Evolutionary conservation across 495 filamentous ascomycete genomes (phyloP).

Genomic region (Xylaria intraflava): DNA sequence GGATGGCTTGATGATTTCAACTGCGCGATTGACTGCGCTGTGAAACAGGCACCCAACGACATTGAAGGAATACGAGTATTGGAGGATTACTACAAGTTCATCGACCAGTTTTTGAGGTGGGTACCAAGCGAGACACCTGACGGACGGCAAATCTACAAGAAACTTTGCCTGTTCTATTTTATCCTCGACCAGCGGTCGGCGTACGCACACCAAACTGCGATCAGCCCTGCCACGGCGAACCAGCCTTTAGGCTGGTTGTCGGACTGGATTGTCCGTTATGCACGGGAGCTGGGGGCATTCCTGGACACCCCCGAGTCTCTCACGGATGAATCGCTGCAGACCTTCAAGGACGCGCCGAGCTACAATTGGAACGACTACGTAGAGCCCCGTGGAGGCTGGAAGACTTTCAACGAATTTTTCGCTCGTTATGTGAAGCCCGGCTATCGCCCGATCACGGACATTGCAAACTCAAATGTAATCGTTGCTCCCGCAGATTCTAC

Average conservation of each 20-base stretch:
- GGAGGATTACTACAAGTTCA: background rate
- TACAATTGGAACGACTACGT: slow-evolving; percentile 20
- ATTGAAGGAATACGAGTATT: background rate
- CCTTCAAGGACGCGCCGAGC: slow-evolving; percentile 16
- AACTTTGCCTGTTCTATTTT: slow-evolving; percentile 29
- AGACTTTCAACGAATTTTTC: slow-evolving; percentile 42
- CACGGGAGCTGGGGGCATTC: slow-evolving; percentile 24
- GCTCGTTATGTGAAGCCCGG: slow-evolving; percentile 33
- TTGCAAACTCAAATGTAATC: slow-evolving; percentile 26
- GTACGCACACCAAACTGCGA: slow-evolving; percentile 13
- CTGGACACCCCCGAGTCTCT: slow-evolving; percentile 24
- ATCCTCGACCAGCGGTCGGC: slow-evolving; percentile 23
- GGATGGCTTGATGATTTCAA: background rate
- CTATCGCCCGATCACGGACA: slow-evolving; percentile 32
- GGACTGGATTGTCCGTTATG: slow-evolving; percentile 28
- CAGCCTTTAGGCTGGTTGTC: slow-evolving; percentile 21
- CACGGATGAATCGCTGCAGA: slow-evolving; percentile 16
- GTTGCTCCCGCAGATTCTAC: slow-evolving; percentile 39
- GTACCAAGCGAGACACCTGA: slow-evolving; percentile 17
- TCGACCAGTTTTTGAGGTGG: slow-evolving; percentile 23
- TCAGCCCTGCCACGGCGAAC: slow-evolving; percentile 13
- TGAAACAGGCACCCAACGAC: background rate
- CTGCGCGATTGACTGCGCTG: background rate
- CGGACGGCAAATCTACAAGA: slow-evolving; percentile 22
- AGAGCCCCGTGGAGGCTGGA: slow-evolving; percentile 21